Conservation (phyloP, 2,329 filamentous ascomycete species). For the Neofusicoccum ribis region DNA sequence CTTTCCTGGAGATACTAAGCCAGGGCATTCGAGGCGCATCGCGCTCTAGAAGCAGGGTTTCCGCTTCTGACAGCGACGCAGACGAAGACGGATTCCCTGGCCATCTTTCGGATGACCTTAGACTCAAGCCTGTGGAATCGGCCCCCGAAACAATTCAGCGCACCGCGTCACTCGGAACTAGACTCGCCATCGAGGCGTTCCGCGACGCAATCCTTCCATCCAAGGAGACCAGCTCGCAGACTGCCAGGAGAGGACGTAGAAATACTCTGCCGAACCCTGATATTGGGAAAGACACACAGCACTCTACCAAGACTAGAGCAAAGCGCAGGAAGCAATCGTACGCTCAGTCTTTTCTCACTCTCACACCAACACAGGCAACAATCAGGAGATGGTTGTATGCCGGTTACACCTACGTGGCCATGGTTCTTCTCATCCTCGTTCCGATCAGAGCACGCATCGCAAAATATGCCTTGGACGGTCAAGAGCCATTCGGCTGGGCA, state of each 20-base stretch:
- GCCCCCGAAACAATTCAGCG: conserved; percentile 1
- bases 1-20: conserved; percentile 44
- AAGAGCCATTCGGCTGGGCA: conserved; percentile 91
- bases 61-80: conserved; percentile 45
- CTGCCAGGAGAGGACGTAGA: conserved; percentile 26
- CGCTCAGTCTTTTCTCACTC: conserved; percentile 69
- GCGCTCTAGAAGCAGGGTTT: conserved; percentile 4
- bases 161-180: background rate
- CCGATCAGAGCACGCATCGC: conserved; percentile 72
- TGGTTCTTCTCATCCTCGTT: conserved; percentile 66
- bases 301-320: background rate
- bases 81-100: conserved; percentile 42
- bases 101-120: conserved; percentile 3
- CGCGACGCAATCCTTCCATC: conserved; percentile 7
- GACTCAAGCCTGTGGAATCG: conserved; percentile 15
- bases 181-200: background rate
- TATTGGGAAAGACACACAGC: conserved; percentile 19
- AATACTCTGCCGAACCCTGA: conserved; percentile 32
- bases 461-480: conserved; percentile 63
- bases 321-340: conserved; percentile 25
- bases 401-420: conserved; percentile 69
- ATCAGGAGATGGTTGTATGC: conserved; percentile 84
- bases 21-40: conserved; percentile 30
- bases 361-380: conserved; percentile 76
- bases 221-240: background rate